phyloP scores from a whole-genome alignment of 768 basidiomycete species.

The Pleurotus ostreatus region DNA sequence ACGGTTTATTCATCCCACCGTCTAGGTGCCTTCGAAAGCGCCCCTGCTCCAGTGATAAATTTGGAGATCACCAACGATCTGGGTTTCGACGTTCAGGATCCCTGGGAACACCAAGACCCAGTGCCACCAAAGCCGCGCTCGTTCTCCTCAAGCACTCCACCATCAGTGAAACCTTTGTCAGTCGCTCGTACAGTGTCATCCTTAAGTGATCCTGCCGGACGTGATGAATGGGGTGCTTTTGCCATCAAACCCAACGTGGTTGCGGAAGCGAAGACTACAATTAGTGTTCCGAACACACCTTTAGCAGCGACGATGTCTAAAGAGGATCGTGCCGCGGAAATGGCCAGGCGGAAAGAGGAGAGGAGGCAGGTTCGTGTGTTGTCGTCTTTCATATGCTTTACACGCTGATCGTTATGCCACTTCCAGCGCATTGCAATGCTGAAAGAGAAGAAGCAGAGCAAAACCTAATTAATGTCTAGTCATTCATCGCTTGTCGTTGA shows the following conservation, averaged over 20 bases:
- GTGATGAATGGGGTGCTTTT: constrained; percentile 20
- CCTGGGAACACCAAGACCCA: constrained; percentile 15
- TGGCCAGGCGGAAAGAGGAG: constrained; percentile 89
- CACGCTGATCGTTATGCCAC: not conserved
- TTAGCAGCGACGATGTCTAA: constrained; percentile 56
- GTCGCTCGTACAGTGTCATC: not conserved
- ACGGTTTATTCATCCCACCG: no score
- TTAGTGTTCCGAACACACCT: constrained; percentile 15
- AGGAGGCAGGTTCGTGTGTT: constrained; percentile 66
- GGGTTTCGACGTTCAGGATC: not conserved
- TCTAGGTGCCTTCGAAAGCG: constrained; percentile 74
- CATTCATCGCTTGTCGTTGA: no score
- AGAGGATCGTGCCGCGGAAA: constrained; percentile 92
- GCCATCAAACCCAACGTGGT: constrained; percentile 8
- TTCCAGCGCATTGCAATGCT: constrained; percentile 69
- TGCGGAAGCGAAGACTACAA: constrained; percentile 12
- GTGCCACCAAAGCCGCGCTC: constrained; percentile 17
- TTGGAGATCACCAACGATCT: constrained; percentile 2
- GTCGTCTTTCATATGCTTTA: not conserved
- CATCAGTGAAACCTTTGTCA: not conserved
- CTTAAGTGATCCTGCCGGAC: constrained; percentile 12
- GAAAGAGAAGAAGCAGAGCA: constrained; percentile 72
- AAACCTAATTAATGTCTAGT: no score
- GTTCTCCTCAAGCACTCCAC: constrained; percentile 10
- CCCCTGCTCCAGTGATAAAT: constrained; percentile 24